Evolutionary conservation across 495 filamentous ascomycete species (phyloP), one percentile per base, ranked within the genome.

Genomic region (Trichoderma reesei): DNA sequence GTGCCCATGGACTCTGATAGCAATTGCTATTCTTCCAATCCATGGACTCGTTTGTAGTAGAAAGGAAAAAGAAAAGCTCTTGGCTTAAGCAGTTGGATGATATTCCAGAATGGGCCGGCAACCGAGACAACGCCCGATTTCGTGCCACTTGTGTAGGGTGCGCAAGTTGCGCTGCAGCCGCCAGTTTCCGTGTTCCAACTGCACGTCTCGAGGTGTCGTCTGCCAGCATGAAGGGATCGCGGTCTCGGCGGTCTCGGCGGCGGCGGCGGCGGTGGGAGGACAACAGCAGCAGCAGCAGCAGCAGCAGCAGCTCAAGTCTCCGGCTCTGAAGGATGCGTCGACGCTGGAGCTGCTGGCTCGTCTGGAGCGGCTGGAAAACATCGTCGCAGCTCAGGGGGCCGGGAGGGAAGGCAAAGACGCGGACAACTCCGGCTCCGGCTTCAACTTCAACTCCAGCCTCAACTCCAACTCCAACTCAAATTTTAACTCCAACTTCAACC

Each of bases 131-230:
- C 51, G 51, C 16, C 51, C 51, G 14, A 56, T 56, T 56, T 69
- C 67, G 5, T 69, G 67, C 60, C 54, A 51, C 41, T 65, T 67
- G 44, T 68, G 67, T 61, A 59, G 67, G 61, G 18, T 64, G 33
- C 64, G 71, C 39, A 73, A 73, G 48, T 68, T 73, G 5, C 69
- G 71, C 37, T 73, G 71, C 63, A 69, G 65, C 60, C 37, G 71
- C 65, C 60, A 64, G 42, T 59, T 64, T 13, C 71, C 71, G n/a
- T 73, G 71, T 51, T 65, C 70, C 16, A 73, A 73, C 46, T 73
- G 71, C 61, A 61, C 64, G 16, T 69, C 68, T 56, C 68, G 71
- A 8, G 69, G 69, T 13, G 65, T 70, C 14, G 33, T 33, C 1
- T 72, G 71, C 60, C 60, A 67, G 13, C 48, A 69, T 38, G 70